phyloP scores from a whole-genome alignment of 352 stramenopile genomes.

The Phytophthora fragariaefolia region DNA sequence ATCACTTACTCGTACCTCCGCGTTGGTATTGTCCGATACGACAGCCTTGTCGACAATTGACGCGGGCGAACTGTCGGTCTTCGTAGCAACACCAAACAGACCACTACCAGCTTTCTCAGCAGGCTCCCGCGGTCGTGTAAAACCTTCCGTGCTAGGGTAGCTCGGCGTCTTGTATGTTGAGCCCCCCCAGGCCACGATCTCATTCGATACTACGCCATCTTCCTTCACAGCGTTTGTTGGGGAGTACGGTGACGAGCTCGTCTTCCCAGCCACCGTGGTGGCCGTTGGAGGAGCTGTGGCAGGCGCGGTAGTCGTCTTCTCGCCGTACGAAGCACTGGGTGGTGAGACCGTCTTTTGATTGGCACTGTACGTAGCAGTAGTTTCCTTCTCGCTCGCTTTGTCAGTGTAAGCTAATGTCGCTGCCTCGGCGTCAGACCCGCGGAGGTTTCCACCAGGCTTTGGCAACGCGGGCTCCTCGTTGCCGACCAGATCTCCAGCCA shows the following conservation, averaged over 20 bases:
- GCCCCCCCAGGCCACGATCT: neutral
- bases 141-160: neutral
- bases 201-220: neutral
- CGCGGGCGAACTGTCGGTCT: neutral
- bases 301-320: neutral
- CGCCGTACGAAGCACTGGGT: neutral
- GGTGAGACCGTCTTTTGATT: neutral
- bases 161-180: neutral
- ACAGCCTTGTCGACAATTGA: neutral
- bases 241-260: neutral
- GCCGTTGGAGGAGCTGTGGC: neutral
- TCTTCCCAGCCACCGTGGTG: neutral
- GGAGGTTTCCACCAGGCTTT: neutral
- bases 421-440: neutral
- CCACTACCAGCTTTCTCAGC: neutral
- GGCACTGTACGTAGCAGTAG: neutral
- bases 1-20: neutral
- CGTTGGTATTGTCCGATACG: neutral
- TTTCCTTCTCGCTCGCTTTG: slow-evolving; percentile 1
- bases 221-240: neutral
- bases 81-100: neutral
- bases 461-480: neutral
- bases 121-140: neutral
- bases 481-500: slow-evolving; percentile 3
- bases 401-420: neutral